A percentile compares a stretch with the other conserved stretches of the same genome.
Evolutionary conservation across 805 yeast species (phyloP).

Genomic region (Candida awuae): DNA sequence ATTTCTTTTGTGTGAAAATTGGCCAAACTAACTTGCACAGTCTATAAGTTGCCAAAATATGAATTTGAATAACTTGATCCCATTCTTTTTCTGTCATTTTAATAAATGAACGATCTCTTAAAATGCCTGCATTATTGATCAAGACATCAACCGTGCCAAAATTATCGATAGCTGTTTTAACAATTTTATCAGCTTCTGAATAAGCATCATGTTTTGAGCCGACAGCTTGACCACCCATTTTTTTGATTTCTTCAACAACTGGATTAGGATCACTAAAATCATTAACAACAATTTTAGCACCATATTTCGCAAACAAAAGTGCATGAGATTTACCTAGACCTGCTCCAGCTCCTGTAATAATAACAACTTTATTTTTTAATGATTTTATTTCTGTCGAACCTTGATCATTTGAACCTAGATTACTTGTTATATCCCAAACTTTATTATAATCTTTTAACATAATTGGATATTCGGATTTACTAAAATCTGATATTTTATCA

Average conservation of each 20-base stretch:
- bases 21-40: constrained; percentile 93
- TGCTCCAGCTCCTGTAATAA: constrained; percentile 91
- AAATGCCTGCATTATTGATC: constrained; percentile 90
- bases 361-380: constrained; percentile 74
- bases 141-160: constrained; percentile 83
- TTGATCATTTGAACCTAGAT: constrained; percentile 50
- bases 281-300: constrained; percentile 92
- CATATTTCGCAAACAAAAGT: constrained; percentile 72
- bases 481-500: constrained; percentile 55
- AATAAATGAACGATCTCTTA: constrained; percentile 79
- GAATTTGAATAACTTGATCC: constrained; percentile 74
- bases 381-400: constrained; percentile 45
- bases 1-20: constrained; percentile 63
- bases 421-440: constrained; percentile 44
- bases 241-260: constrained; percentile 67
- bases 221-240: constrained; percentile 65
- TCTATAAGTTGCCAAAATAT: constrained; percentile 71
- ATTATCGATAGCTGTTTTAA: constrained; percentile 64
- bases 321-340: constrained; percentile 95
- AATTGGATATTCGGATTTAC: constrained; percentile 56
- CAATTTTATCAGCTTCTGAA: constrained; percentile 61
- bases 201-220: constrained; percentile 80
- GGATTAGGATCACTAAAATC: constrained; percentile 70
- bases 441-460: constrained; percentile 64
- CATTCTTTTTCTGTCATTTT: constrained; percentile 83